These are phyloP conservation scores for Amanita rubescens DNA, from an alignment of 768 basidiomycete genomes.

Conservation along the genomic window DNA sequence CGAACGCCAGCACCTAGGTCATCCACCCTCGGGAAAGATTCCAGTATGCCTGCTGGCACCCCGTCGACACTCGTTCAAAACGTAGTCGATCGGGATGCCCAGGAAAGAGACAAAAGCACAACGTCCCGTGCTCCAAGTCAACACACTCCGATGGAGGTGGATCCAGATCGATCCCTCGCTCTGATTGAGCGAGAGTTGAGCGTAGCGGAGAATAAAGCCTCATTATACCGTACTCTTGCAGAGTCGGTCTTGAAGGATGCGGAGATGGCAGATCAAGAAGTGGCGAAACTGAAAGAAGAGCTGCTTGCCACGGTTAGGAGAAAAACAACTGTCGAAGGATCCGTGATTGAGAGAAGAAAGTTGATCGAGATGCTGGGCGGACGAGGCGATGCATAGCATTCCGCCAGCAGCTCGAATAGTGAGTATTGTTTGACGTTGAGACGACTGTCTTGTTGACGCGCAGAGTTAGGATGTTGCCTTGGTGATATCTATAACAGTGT, in stretches of 20 bases:
- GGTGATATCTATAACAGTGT: too few species aligned
- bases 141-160: background rate
- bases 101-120: background rate
- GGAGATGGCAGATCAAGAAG: conserved; percentile 1
- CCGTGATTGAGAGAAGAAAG: background rate
- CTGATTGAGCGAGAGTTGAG: conserved; percentile 1
- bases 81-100: background rate
- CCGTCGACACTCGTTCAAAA: background rate
- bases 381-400: background rate
- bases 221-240: background rate
- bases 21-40: too few species aligned
- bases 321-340: background rate
- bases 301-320: background rate
- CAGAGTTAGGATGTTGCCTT: too few species aligned
- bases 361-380: background rate
- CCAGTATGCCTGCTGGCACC: too few species aligned
- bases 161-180: background rate
- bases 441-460: too few species aligned
- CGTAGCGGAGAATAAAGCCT: conserved; percentile 1
- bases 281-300: conserved; percentile 1
- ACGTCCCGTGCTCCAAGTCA: background rate
- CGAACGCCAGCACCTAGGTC: too few species aligned
- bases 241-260: background rate
- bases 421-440: background rate
- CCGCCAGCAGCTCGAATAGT: background rate